Base-by-base conservation (phyloP, 345 rosid genomes). In the Moricandia arvensis region DNA sequence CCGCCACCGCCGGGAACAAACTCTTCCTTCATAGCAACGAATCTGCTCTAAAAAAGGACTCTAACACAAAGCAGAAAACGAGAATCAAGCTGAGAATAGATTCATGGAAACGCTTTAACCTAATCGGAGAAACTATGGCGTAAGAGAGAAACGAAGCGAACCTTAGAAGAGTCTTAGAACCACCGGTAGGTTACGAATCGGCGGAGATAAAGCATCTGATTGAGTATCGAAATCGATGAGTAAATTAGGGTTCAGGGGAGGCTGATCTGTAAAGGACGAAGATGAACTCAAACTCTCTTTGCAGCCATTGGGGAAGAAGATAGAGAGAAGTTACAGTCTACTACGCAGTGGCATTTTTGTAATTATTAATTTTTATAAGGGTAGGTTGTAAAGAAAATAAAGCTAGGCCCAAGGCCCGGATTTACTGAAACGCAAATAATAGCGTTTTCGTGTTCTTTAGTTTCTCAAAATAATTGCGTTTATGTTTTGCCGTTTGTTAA, bases 21-120 rank as follows among this genome's bases (percentile, higher is more conserved):
- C 77, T 87, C 93, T 63, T 83, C 83, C 88, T 85, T 85, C 97
- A 90, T 91, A 64, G 21, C 81, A 78, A 71, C 75, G 71, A 83
- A 83, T 82, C 78, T 66, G 65, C 82, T 38, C 65, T 49, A n/a
- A n/a, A 77, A 30, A 61, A 47, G 31, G 75, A 58, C 17, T 37
- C 6, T 57, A 17, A 30, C 64, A 74, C 26, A 68, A 15, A 61
- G 37, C 37, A 59, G 4, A 12, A n/a, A 71, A 3, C 35, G 26
- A 70, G 67, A 76, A 54, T 24, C 34, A 63, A 51, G 13, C 17
- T 41, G 49, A 65, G 59, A 29, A 58, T 59, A 61, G 35, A 10
- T 13, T 17, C 35, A 62, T n/a, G 18, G 18, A 60, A 26, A 34
- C 73, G 68, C 13, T 59, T 59, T 31, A 49, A 75, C 16, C 75